A percentile compares a stretch with the other conserved stretches of the same genome.
Evolutionary conservation across 768 basidiomycete genomes (phyloP).

Genomic region (Russula abietina): DNA sequence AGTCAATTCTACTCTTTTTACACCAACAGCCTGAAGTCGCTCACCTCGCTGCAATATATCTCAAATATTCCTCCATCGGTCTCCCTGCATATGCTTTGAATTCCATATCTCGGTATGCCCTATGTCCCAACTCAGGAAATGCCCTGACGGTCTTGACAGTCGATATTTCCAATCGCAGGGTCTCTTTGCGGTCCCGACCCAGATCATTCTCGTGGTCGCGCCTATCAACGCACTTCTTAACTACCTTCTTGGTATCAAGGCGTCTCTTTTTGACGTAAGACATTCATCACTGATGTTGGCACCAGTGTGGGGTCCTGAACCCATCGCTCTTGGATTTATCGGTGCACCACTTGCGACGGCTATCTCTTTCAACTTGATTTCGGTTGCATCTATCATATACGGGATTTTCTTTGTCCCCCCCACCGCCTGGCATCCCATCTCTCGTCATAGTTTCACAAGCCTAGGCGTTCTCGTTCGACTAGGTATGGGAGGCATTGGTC

Average conservation of each 20-base stretch:
- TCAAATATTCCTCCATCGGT: constrained; percentile 69
- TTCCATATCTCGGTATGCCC: constrained; percentile 42
- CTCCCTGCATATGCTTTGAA: constrained; percentile 71
- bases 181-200: constrained; percentile 78
- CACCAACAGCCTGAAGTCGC: constrained; percentile 85
- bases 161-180: constrained; percentile 85
- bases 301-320: constrained; percentile 74
- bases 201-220: constrained; percentile 74
- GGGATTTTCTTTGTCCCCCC: constrained; percentile 55
- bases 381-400: constrained; percentile 54
- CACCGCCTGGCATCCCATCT: constrained; percentile 81
- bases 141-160: constrained; percentile 30
- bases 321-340: constrained; percentile 78
- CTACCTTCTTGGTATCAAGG: constrained; percentile 64
- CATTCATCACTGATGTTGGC: constrained; percentile 6
- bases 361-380: constrained; percentile 83
- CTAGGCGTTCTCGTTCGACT: constrained; percentile 66
- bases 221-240: constrained; percentile 82
- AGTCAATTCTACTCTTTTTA: constrained; percentile 65
- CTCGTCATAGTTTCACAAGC: constrained; percentile 54
- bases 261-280: background rate
- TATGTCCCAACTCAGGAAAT: background rate
- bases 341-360: constrained; percentile 91
- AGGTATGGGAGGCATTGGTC: constrained; percentile 76
- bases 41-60: constrained; percentile 64